A percentile compares a stretch with the other conserved stretches of the same genome.
Evolutionary conservation across 2,329 filamentous ascomycete genomes (phyloP).

Genomic region (Diaporthe sp.): DNA sequence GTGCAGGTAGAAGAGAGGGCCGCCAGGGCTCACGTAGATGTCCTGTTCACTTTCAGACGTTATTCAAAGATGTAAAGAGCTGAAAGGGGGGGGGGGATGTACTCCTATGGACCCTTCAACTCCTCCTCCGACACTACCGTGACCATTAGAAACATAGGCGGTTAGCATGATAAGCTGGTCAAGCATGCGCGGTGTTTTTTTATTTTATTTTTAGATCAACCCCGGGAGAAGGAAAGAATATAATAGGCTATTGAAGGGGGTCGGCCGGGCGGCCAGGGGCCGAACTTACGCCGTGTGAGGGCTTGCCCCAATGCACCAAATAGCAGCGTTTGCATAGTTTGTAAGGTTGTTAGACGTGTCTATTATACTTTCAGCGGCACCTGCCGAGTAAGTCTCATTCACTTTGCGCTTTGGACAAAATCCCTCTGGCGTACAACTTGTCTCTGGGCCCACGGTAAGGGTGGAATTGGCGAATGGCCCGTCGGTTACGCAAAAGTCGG

Average conservation of each 20-base stretch:
- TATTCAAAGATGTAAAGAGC: neutral
- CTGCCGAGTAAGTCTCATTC: neutral
- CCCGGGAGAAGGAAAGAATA: too few species aligned
- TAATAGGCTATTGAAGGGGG: too few species aligned
- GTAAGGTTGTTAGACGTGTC: neutral
- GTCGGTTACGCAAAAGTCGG: conserved; percentile 47
- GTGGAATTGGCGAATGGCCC: conserved; percentile 48
- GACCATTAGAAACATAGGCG: neutral
- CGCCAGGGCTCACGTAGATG: conserved; percentile 31
- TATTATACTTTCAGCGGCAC: neutral
- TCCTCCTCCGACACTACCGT: conserved; percentile 1
- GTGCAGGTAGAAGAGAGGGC: conserved; percentile 49
- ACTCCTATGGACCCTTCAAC: neutral
- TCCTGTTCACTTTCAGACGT: conserved; percentile 29
- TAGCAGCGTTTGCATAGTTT: neutral
- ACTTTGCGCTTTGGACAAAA: conserved; percentile 51
- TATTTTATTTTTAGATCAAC: too few species aligned
- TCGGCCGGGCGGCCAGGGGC: too few species aligned
- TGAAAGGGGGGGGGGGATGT: neutral
- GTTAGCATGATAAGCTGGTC: neutral
- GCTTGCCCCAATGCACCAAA: conserved; percentile 6
- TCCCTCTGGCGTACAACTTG: conserved; percentile 47
- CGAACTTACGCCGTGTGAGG: neutral
- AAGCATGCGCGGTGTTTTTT: neutral
- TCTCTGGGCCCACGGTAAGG: conserved; percentile 47